Base-by-base conservation (phyloP, 805 yeast species). In the Candida boleticola region DNA sequence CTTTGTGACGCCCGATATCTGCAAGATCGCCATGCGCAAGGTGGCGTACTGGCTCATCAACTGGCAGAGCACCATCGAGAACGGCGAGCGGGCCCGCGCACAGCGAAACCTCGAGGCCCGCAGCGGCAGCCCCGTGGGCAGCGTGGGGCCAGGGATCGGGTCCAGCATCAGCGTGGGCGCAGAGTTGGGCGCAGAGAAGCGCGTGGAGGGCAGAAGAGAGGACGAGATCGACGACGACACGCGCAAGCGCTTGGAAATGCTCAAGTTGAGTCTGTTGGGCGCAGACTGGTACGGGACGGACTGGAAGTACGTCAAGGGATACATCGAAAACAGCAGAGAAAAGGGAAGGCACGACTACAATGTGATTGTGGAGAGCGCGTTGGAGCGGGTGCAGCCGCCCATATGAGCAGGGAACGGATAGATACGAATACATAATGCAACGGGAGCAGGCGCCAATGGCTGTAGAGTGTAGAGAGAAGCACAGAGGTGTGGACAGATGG, bases 231-330 rank as follows among this genome's bases (percentile, higher is more conserved):
- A 36, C 11, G 43, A 27, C 13, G 43, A 41, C 5, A 18, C 3
- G 29, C 37, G 36, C 21, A 14, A n/a, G 19, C 14, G 22, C 5
- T 9, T 31, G 11, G 53, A 57, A 18, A 43, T 55, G 21, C 30
- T 60, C 7, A 63, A 64, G 34, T 53, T 68, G 14, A 55, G 54
- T 36, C 61, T 67, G 49, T 53, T 70, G 11, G 59, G 68, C 1
- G 76, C 72, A 2, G 73, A 66, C 42, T 70, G 74, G 74, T 67
- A 63, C 40, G 76, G 73, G 3, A 60, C 72, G 32, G 74, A 68
- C 30, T 67, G 68, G 64, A 42, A 48, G 4, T 56, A 54, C 36
- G 71, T 61, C 5, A 50, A 56, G 42, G 45, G 50, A 33, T 70
- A 60, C 44, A 36, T 70, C 32, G 44, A 50, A 14, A 44, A 46